Conservation (phyloP, 208 protist genomes). For the Trypanosoma vivax region DNA sequence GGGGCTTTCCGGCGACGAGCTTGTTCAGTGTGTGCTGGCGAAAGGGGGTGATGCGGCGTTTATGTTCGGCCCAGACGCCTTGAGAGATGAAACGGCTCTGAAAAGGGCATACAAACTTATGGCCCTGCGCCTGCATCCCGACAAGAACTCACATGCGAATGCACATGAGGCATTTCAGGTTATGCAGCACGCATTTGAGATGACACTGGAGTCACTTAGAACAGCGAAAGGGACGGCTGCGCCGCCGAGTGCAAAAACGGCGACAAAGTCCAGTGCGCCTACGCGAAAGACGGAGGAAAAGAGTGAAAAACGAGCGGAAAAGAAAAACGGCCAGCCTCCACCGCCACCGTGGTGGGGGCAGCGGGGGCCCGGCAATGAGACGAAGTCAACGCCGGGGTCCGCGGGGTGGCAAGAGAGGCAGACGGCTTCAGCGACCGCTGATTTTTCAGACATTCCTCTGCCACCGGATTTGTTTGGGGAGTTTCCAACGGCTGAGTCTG, state of each 20-base stretch:
- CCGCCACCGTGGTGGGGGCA: constrained; percentile 7
- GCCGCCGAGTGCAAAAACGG: neutral
- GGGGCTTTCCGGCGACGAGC: constrained; percentile 14
- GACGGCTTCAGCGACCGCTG: neutral
- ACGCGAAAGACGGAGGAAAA: neutral
- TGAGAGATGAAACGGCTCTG: constrained; percentile 12
- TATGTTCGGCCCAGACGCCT: constrained; percentile 8
- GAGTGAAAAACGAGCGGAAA: neutral
- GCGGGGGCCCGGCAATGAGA: neutral
- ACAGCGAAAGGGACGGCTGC: neutral
- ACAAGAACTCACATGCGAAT: constrained; percentile 57
- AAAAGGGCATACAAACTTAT: constrained; percentile 62
- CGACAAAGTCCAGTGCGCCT: neutral
- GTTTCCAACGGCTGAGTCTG: neutral
- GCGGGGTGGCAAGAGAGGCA: neutral
- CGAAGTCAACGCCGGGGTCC: neutral
- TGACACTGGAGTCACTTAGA: constrained; percentile 8
- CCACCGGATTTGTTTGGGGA: constrained; percentile 28
- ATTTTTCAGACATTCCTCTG: constrained; percentile 19
- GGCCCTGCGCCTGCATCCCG: constrained; percentile 64
- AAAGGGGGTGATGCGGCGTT: constrained; percentile 8
- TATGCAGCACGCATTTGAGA: constrained; percentile 49
- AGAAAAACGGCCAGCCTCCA: neutral
- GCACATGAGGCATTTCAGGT: constrained; percentile 56
- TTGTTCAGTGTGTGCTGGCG: constrained; percentile 17